Conservation (phyloP, 169 alveolate genomes). For the Besnoitia besnoiti region DNA sequence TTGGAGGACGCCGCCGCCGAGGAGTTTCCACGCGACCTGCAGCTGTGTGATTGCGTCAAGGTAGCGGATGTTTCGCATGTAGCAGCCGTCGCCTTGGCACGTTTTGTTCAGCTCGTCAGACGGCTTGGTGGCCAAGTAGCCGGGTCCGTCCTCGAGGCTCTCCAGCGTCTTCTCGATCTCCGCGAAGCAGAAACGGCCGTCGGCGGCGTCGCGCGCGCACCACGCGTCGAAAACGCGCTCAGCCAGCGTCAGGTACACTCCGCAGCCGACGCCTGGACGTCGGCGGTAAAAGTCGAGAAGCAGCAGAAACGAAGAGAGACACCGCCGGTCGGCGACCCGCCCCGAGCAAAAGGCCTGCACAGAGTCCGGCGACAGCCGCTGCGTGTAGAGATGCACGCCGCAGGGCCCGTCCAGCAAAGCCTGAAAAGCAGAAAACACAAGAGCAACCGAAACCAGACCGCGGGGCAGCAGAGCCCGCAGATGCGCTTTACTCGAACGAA, state of each 20-base stretch:
- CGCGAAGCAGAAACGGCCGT: slow-evolving; percentile 65
- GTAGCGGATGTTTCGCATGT: slow-evolving; percentile 71
- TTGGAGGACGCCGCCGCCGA: slow-evolving; percentile 9
- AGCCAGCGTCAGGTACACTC: slow-evolving; percentile 60
- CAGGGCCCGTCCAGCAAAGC: slow-evolving; percentile 66
- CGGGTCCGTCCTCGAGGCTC: slow-evolving; percentile 48
- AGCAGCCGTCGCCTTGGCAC: slow-evolving; percentile 71
- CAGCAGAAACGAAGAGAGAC: slow-evolving; percentile 69
- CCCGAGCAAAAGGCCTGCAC: slow-evolving; percentile 58
- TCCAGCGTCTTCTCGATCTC: slow-evolving; percentile 62
- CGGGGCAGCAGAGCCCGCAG: background rate
- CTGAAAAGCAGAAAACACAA: slow-evolving; percentile 26
- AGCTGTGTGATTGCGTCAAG: slow-evolving; percentile 74
- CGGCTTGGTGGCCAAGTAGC: slow-evolving; percentile 38
- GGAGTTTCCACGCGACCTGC: slow-evolving; percentile 75
- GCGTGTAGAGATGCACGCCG: slow-evolving; percentile 61
- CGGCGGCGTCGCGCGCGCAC: slow-evolving; percentile 68
- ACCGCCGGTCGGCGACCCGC: slow-evolving; percentile 59
- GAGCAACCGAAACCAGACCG: background rate
- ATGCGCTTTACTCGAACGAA: background rate
- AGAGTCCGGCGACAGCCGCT: slow-evolving; percentile 57
- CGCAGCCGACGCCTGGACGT: slow-evolving; percentile 72
- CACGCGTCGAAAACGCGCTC: slow-evolving; percentile 75
- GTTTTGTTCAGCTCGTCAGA: slow-evolving; percentile 60
- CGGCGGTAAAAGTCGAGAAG: slow-evolving; percentile 58